Evolutionary conservation across 257 asterid species (phyloP).

Genomic region (Echites panduratus): DNA sequence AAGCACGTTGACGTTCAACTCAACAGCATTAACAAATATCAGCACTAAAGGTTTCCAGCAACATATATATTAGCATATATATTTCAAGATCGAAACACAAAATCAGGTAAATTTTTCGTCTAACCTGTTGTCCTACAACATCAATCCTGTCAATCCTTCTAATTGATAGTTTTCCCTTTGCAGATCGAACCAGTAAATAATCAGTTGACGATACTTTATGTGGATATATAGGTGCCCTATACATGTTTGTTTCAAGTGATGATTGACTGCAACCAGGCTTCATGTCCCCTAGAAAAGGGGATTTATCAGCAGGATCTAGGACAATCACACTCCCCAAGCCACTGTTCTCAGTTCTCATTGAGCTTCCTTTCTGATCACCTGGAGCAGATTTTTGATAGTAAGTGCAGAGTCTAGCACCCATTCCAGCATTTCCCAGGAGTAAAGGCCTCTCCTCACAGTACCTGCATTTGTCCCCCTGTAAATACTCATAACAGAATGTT

Average conservation of each 20-base stretch:
- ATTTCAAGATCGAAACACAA: not conserved
- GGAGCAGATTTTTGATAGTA: conserved; percentile 80
- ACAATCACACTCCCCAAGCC: conserved; percentile 73
- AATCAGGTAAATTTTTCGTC: conserved; percentile 11
- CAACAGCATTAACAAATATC: not conserved
- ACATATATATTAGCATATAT: not conserved
- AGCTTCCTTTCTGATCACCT: conserved; percentile 65
- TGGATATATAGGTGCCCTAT: conserved; percentile 86
- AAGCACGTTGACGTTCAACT: not conserved
- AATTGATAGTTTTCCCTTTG: conserved; percentile 97
- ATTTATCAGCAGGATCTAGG: conserved; percentile 96
- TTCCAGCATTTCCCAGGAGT: conserved; percentile 89
- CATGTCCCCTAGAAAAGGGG: conserved; percentile 97
- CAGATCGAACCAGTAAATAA: conserved; percentile 88
- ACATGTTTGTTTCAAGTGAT: conserved; percentile 93
- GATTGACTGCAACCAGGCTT: conserved; percentile 89
- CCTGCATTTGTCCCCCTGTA: conserved; percentile 34
- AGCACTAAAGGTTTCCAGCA: not conserved
- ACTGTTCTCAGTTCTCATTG: conserved; percentile 63
- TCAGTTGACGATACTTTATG: conserved; percentile 87
- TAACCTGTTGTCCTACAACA: conserved; percentile 98
- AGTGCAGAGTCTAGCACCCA: conserved; percentile 98
- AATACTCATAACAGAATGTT: not conserved
- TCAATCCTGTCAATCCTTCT: conserved; percentile 96
- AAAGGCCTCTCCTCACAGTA: conserved; percentile 98